Conservation (phyloP, 306 rosid genomes). For the Vigna unguiculata region DNA sequence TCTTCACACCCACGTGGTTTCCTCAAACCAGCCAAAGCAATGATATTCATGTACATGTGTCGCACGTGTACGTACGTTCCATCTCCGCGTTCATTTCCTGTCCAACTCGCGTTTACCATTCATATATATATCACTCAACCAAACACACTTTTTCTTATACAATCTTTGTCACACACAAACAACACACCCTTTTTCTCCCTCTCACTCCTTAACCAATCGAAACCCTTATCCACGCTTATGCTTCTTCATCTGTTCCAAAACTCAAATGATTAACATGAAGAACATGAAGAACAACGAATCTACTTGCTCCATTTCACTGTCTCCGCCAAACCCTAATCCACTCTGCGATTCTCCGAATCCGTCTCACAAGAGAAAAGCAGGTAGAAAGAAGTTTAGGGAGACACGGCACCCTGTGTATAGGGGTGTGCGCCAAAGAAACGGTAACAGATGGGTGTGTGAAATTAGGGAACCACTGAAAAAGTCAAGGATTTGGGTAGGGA, state of each 20-base stretch:
- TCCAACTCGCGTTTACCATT: neutral
- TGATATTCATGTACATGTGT: neutral
- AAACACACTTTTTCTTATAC: neutral
- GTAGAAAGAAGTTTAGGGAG: slow-evolving; percentile 9
- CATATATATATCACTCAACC: neutral
- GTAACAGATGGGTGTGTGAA: slow-evolving; percentile 26
- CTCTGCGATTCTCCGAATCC: neutral
- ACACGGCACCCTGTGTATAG: slow-evolving; percentile 19
- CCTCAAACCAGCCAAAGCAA: neutral
- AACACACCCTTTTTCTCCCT: neutral
- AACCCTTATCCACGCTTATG: neutral
- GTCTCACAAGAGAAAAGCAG: slow-evolving; percentile 29
- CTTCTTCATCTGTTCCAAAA: neutral
- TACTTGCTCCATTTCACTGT: neutral
- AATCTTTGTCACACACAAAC: neutral
- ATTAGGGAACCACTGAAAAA: slow-evolving; percentile 40
- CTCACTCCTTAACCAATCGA: neutral
- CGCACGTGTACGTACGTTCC: neutral
- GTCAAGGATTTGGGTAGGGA: slow-evolving; percentile 53
- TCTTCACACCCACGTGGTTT: neutral
- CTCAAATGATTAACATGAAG: slow-evolving; percentile 23
- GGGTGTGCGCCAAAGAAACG: slow-evolving; percentile 22
- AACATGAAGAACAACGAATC: neutral
- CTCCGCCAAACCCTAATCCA: slow-evolving; percentile 5
- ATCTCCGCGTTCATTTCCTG: neutral